Percentiles rank a stretch among this genome's conserved stretches.
Conservation (phyloP, 768 basidiomycete genomes). For the Bullera alba region DNA sequence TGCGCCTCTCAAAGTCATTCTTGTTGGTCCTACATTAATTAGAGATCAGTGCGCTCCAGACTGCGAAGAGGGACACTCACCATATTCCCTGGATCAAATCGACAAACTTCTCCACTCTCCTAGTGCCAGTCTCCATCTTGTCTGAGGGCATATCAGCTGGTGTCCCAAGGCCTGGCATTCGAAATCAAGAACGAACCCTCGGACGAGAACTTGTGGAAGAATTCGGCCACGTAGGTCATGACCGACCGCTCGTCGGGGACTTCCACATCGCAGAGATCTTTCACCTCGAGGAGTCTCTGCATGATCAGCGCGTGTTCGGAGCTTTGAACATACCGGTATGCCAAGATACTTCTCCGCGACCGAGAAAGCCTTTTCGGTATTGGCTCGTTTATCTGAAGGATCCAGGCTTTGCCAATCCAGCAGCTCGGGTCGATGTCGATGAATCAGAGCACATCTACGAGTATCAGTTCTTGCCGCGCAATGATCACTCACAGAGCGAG, state of each 20-base stretch:
- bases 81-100: constrained; percentile 69
- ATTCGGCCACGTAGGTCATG: constrained; percentile 97
- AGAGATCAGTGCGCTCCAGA: not conserved
- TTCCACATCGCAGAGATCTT: constrained; percentile 81
- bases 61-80: constrained; percentile 17
- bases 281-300: constrained; percentile 91
- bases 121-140: constrained; percentile 86
- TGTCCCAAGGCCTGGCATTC: not conserved
- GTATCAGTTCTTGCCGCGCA: not conserved
- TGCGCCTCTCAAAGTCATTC: constrained; percentile 89
- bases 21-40: constrained; percentile 25
- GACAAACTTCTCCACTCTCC: constrained; percentile 90
- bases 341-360: constrained; percentile 80
- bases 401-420: constrained; percentile 79
- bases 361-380: constrained; percentile 78
- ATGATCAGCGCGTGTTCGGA: not conserved
- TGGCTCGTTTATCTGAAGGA: constrained; percentile 75
- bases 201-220: constrained; percentile 94
- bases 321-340: constrained; percentile 60
- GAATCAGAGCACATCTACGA: constrained; percentile 92
- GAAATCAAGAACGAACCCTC: constrained; percentile 60
- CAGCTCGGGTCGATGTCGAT: constrained; percentile 92
- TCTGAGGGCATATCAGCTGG: constrained; percentile 52
- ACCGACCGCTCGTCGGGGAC: constrained; percentile 92
- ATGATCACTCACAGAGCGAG: constrained; percentile 72